Conservation (phyloP, 805 yeast genomes). For the Wickerhamiella kurtzmanii region DNA sequence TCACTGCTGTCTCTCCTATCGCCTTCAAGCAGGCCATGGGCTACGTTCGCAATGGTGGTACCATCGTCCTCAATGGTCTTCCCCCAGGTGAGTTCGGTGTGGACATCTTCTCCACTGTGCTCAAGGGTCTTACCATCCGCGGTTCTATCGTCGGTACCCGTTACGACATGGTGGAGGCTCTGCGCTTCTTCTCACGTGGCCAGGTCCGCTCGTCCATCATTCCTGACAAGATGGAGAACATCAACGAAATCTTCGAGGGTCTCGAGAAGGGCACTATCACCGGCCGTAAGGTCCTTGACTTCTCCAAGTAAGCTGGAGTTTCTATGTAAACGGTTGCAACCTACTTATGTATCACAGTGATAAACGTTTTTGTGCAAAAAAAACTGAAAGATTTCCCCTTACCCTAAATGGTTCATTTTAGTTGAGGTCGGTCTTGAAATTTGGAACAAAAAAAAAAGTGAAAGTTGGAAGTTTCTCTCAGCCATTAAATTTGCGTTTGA, state of each 20-base stretch:
- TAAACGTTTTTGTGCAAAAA: background rate
- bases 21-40: conserved; percentile 51
- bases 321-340: background rate
- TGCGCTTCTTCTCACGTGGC: conserved; percentile 62
- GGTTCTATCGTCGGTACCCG: conserved; percentile 87
- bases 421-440: too few species aligned
- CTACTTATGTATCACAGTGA: background rate
- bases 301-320: conserved; percentile 19
- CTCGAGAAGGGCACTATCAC: conserved; percentile 77
- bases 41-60: conserved; percentile 53
- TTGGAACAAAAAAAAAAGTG: too few species aligned
- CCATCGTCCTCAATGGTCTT: conserved; percentile 59
- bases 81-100: conserved; percentile 69
- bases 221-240: conserved; percentile 46
- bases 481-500: too few species aligned
- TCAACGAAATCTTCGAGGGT: conserved; percentile 58
- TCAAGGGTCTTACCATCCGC: conserved; percentile 54
- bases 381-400: too few species aligned
- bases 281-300: conserved; percentile 84
- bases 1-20: conserved; percentile 58
- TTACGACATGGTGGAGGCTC: conserved; percentile 71
- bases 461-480: too few species aligned
- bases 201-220: conserved; percentile 54
- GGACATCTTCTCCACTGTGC: conserved; percentile 59
- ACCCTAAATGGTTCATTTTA: too few species aligned